phyloP scores from a whole-genome alignment of 768 basidiomycete genomes.

The Leccinum boreale region DNA sequence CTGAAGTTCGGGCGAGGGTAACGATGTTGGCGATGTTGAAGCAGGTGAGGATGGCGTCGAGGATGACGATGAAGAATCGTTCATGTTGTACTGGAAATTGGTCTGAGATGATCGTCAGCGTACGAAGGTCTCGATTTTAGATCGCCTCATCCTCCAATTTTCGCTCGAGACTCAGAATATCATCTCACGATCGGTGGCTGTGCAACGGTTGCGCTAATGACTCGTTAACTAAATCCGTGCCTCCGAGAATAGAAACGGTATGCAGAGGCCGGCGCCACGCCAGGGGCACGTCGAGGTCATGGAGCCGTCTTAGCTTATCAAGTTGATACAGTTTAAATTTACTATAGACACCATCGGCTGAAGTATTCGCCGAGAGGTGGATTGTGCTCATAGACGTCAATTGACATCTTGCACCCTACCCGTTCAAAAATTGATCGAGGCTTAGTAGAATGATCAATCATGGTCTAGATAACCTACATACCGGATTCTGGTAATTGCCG shows the following conservation, averaged over 20 bases:
- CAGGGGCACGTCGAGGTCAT: no score
- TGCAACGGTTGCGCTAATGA: conserved; percentile 1
- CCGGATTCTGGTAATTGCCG: conserved; percentile 41
- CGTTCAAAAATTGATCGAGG: conserved; percentile 68
- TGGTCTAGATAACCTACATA: conserved; percentile 8
- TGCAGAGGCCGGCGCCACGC: no score
- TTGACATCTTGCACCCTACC: conserved; percentile 64
- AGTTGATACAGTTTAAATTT: background rate
- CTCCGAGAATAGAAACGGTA: background rate
- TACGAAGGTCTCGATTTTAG: background rate
- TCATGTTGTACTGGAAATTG: conserved; percentile 18
- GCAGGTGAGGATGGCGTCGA: conserved; percentile 41
- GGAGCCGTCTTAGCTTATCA: background rate
- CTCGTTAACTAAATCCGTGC: background rate
- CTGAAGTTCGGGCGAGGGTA: conserved; percentile 57
- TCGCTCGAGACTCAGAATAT: conserved; percentile 13
- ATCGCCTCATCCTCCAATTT: background rate
- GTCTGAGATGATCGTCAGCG: background rate
- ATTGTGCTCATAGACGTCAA: conserved; percentile 40
- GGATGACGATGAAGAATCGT: conserved; percentile 21
- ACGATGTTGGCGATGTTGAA: conserved; percentile 53
- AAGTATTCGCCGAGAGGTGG: conserved; percentile 60
- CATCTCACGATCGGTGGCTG: conserved; percentile 33
- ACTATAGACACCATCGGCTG: conserved; percentile 37
- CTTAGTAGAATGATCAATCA: conserved; percentile 33